Conservation (phyloP, 345 rosid genomes). For the Psidium guajava region DNA sequence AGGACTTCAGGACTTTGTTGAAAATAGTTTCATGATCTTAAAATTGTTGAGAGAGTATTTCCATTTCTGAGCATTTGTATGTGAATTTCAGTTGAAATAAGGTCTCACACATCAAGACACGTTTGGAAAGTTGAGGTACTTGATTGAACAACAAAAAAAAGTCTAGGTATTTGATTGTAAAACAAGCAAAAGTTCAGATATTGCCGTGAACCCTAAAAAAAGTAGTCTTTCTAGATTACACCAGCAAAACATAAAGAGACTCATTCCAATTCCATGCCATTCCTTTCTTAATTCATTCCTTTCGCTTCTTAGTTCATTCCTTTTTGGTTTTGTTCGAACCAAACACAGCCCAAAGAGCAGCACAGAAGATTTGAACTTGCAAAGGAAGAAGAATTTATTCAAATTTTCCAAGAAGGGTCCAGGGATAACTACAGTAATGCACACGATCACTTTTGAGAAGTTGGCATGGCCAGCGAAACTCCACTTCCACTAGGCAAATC, state of each 20-base stretch:
- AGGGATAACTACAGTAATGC: neutral
- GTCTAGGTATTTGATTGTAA: neutral
- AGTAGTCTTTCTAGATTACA: neutral
- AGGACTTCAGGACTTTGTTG: slow-evolving; percentile 19
- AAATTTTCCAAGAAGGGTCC: neutral
- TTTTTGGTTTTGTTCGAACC: neutral
- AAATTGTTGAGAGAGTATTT: neutral
- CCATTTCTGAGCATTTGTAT: neutral
- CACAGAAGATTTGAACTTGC: neutral
- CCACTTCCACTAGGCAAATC: slow-evolving; percentile 57
- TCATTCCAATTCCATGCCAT: neutral
- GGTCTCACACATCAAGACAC: neutral
- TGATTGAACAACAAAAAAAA: neutral
- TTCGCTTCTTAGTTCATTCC: neutral
- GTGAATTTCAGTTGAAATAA: neutral
- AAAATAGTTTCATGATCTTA: slow-evolving; percentile 16
- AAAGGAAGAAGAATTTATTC: neutral
- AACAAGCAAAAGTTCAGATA: neutral
- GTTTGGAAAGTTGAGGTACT: neutral
- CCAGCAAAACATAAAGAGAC: neutral
- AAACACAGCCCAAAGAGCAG: neutral
- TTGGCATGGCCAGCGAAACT: slow-evolving; percentile 97
- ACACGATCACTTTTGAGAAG: slow-evolving; percentile 48
- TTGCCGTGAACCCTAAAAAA: neutral
- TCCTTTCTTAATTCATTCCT: neutral